Conservation (phyloP, 2,329 filamentous ascomycete genomes). For the Graphilbum fragrans region DNA sequence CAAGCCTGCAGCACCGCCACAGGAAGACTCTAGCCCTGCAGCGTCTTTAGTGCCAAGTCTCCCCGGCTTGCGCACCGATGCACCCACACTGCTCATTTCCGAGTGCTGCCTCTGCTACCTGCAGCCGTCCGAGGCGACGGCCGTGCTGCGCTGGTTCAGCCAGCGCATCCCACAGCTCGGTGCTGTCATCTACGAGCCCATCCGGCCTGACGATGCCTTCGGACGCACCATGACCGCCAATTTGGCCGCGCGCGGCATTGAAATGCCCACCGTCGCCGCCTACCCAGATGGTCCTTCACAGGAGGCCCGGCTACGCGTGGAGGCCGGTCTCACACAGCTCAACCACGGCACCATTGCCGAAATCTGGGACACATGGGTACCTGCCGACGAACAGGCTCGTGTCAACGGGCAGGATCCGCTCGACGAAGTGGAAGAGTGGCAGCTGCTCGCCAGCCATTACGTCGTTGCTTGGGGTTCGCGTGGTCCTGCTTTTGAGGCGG, state of each 20-base stretch:
- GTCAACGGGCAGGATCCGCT: conserved; percentile 73
- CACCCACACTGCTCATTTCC: conserved; percentile 78
- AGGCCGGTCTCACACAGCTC: conserved; percentile 48
- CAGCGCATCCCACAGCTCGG: conserved; percentile 31
- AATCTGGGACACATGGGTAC: conserved; percentile 72
- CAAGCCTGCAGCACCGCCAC: too few species aligned
- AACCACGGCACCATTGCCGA: conserved; percentile 32
- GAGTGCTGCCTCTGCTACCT: conserved; percentile 96
- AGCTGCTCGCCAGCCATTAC: conserved; percentile 77
- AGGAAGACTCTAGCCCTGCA: background rate
- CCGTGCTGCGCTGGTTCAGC: conserved; percentile 54
- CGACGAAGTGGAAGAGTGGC: conserved; percentile 93
- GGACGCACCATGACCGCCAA: conserved; percentile 89
- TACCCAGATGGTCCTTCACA: conserved; percentile 63
- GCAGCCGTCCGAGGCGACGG: conserved; percentile 47
- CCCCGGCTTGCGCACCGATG: conserved; percentile 34
- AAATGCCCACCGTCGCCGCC: conserved; percentile 66
- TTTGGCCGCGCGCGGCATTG: conserved; percentile 67
- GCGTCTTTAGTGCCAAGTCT: conserved; percentile 12
- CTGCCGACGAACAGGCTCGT: conserved; percentile 58
- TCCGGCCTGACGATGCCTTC: conserved; percentile 73
- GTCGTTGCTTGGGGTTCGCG: conserved; percentile 82
- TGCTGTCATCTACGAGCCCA: conserved; percentile 80
- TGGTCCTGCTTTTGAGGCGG: conserved; percentile 26
- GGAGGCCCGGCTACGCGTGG: conserved; percentile 43